A percentile compares a stretch with the other conserved stretches of the same genome.
phyloP scores from a whole-genome alignment of 78 protist genomes.

The Dictyostelium firmibasis region DNA sequence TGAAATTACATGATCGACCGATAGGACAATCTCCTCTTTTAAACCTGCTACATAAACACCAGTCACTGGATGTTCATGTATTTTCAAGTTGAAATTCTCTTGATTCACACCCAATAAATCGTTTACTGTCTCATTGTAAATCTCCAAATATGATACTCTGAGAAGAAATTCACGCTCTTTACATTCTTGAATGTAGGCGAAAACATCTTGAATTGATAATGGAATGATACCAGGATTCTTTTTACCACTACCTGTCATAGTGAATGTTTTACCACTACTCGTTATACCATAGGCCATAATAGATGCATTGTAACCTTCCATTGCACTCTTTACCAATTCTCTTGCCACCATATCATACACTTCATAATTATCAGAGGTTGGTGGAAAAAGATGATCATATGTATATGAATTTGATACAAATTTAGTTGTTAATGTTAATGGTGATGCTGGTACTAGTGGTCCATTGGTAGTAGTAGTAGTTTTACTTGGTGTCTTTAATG shows the following conservation, averaged over 20 bases:
- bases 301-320: conserved; percentile 78
- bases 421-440: not conserved
- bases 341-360: conserved; percentile 46
- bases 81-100: conserved; percentile 49
- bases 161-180: conserved; percentile 78
- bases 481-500: not conserved
- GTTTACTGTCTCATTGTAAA: conserved; percentile 87
- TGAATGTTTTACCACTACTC: conserved; percentile 19
- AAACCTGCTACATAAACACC: conserved; percentile 79
- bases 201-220: conserved; percentile 62
- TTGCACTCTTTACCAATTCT: conserved; percentile 10
- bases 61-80: conserved; percentile 34
- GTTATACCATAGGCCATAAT: conserved; percentile 90
- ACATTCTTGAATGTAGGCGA: conserved; percentile 25
- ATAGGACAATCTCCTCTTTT: conserved; percentile 84
- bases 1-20: conserved; percentile 79
- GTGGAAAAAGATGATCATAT: conserved; percentile 34
- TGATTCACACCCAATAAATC: conserved; percentile 80
- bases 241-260: not conserved
- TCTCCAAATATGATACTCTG: conserved; percentile 88
- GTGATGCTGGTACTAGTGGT: not conserved
- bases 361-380: conserved; percentile 12
- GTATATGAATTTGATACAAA: conserved; percentile 27
- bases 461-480: too few relatives aligned
- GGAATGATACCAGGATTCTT: conserved; percentile 77